phyloP scores from a whole-genome alignment of 768 basidiomycete genomes.

The Lactarius vividus region DNA sequence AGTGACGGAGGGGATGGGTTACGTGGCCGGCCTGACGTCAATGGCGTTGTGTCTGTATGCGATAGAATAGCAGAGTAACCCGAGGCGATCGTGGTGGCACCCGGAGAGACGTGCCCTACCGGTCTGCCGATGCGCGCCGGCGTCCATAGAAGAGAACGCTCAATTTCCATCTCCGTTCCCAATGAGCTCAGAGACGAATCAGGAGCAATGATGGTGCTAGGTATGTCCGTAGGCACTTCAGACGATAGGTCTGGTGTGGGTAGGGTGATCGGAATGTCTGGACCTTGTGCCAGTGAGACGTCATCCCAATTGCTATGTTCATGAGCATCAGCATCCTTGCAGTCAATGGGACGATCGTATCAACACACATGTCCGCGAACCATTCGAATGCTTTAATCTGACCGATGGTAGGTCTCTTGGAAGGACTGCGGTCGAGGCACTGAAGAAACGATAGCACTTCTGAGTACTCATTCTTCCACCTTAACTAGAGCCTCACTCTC shows the following conservation, averaged over 20 bases:
- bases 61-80: slow-evolving; percentile 20
- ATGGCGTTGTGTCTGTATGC: neutral
- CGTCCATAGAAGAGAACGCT: slow-evolving; percentile 17
- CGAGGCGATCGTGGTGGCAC: slow-evolving; percentile 19
- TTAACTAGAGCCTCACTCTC: slow-evolving; percentile 12
- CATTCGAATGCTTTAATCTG: slow-evolving; percentile 15
- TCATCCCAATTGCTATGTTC: slow-evolving; percentile 22
- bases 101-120: slow-evolving; percentile 14
- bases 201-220: slow-evolving; percentile 21
- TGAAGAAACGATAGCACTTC: neutral
- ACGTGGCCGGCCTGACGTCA: slow-evolving; percentile 5
- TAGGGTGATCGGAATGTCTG: slow-evolving; percentile 23
- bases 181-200: slow-evolving; percentile 15
- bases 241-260: slow-evolving; percentile 19
- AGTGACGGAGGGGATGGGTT: slow-evolving; percentile 25
- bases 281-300: slow-evolving; percentile 10
- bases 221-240: slow-evolving; percentile 20
- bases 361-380: slow-evolving; percentile 24
- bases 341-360: neutral
- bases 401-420: slow-evolving; percentile 15
- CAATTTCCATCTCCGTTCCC: slow-evolving; percentile 17
- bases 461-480: neutral
- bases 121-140: slow-evolving; percentile 5
- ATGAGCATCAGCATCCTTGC: neutral
- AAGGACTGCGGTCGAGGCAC: slow-evolving; percentile 28